Evolutionary conservation across 768 basidiomycete genomes (phyloP), one percentile per base, ranked within the genome.

Genomic region (Solioccasus polychromus): DNA sequence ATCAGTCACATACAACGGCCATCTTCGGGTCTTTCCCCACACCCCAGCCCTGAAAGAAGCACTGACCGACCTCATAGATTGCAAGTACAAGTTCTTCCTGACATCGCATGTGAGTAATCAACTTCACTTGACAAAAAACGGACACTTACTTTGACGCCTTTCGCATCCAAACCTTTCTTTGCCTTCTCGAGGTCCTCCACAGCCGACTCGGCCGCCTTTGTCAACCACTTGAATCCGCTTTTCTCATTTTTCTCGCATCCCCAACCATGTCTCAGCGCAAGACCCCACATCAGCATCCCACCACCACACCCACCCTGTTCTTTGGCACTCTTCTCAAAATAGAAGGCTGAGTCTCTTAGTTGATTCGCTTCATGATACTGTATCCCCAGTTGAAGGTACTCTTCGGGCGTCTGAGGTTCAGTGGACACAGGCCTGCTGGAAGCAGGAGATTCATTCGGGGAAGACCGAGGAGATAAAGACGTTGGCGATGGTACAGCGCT

Each of bases 31-130:
- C 89, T 62, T 90, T 89, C 23, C 68, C 60, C 11, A 91, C 83
- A 8, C 92, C 92, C 91, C 92, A 94, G 2, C 92, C 92, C 41
- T 91, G 88, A 61, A 88, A 88, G 67, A 92, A 95, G 61, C 89
- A 92, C 64, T 91, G 88, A 1, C 89, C 92, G 4, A 94, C 89
- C 67, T 94, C 92, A 59, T 92, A 90, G 36, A 94, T 87, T 1
- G 92, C 90, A 18, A 94, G 73, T 17, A 92, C 83, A 12, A 95
- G 77, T 64, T 94, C 92, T 19, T 74, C 79, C 82, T 91, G 41
- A 12, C 34, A 15, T 12, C 2, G 5, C 1, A 4, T 10, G 19
- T 52, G 15, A 51, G 19, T 6, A 34, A 28, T 28, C 15, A 42
- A 17, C n/a, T 35, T 14, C 2, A 26, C 18, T 12, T 6, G n/a